Evolutionary conservation across 768 basidiomycete species (phyloP).

Genomic region (Podaxis carcinomalis): DNA sequence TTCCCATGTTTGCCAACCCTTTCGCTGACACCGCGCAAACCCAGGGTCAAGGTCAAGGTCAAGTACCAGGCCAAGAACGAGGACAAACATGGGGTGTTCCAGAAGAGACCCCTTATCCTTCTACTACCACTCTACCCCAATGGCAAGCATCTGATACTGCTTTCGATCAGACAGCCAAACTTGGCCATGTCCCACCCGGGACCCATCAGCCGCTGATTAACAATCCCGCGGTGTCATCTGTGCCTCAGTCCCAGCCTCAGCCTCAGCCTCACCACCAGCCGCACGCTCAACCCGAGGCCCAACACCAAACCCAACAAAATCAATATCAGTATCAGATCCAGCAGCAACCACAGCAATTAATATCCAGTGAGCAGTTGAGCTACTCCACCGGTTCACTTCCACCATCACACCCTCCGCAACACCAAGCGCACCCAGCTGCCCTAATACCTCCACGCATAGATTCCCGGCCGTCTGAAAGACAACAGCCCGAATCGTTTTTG

Average conservation of each 20-base stretch:
- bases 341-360: background rate
- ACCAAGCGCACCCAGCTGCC: background rate
- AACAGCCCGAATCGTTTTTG: slow-evolving; percentile 15
- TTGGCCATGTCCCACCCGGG: slow-evolving; percentile 1
- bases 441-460: background rate
- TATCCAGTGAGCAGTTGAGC: background rate
- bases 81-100: background rate
- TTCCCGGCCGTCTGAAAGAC: slow-evolving; percentile 1
- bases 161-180: background rate
- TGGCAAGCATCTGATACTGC: background rate
- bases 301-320: background rate
- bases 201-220: slow-evolving; percentile 4
- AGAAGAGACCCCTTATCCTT: slow-evolving; percentile 2
- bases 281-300: background rate
- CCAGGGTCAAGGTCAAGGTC: background rate
- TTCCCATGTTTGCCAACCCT: background rate
- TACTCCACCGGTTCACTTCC: background rate
- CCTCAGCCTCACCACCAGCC: background rate
- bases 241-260: background rate
- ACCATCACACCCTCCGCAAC: background rate
- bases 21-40: background rate
- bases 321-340: slow-evolving; percentile 13
- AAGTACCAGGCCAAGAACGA: background rate
- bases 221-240: background rate
- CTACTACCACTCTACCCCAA: slow-evolving; percentile 1